phyloP scores from a whole-genome alignment of 208 protist species.

The Trichomonas gallinae region DNA sequence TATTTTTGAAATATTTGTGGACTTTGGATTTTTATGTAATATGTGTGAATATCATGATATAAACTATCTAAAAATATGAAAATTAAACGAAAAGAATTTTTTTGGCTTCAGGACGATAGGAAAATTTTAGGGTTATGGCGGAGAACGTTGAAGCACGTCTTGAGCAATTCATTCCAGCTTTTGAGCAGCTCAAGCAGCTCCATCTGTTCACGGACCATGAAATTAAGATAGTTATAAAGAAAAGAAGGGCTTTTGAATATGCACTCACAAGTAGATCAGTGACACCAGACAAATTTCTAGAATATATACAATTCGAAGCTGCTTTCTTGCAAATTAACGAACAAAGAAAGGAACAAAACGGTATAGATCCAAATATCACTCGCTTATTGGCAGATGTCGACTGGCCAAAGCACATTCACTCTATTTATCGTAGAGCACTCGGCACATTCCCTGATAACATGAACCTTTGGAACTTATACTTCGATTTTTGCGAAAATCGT shows the following conservation, averaged over 20 bases:
- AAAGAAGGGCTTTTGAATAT: not conserved
- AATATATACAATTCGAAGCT: constrained; percentile 1
- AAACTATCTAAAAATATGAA: no score
- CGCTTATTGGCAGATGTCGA: not conserved
- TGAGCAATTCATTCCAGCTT: not conserved
- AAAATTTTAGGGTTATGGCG: not conserved
- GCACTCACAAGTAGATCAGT: not conserved
- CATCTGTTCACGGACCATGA: not conserved
- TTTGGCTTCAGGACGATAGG: not conserved
- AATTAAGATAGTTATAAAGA: not conserved
- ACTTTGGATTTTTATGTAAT: no score
- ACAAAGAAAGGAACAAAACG: not conserved
- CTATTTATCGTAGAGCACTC: not conserved
- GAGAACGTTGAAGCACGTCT: not conserved
- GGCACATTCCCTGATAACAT: not conserved
- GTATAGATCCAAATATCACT: not conserved
- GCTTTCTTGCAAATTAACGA: not conserved
- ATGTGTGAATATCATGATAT: no score
- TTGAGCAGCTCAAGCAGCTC: not conserved
- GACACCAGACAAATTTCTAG: not conserved
- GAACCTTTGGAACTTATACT: not conserved
- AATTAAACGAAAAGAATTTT: not conserved
- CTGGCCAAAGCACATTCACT: not conserved
- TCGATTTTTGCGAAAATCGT: not conserved
- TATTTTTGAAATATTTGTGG: no score